Conservation (phyloP, 2,329 filamentous ascomycete species). For the Aureobasidium musti region DNA sequence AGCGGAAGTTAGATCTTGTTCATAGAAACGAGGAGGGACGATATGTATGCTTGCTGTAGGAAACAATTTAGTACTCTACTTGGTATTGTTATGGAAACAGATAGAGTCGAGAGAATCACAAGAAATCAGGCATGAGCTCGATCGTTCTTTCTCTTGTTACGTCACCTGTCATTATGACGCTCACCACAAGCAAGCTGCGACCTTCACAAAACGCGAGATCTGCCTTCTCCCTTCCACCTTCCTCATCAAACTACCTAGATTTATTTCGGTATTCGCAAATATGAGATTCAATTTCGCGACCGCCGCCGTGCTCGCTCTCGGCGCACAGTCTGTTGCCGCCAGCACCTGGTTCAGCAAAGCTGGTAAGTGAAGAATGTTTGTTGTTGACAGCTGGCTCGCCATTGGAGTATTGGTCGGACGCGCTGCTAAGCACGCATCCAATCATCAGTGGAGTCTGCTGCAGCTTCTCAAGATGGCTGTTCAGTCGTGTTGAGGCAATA, state of each 20-base stretch:
- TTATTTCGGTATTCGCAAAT: conserved; percentile 36
- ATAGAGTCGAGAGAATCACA: neutral
- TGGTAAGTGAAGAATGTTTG: conserved; percentile 58
- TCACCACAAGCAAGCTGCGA: neutral
- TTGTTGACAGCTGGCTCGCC: conserved; percentile 6
- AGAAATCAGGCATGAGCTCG: neutral
- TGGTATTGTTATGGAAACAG: neutral
- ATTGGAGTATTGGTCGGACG: neutral
- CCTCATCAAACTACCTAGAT: conserved; percentile 17
- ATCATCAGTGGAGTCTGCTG: neutral
- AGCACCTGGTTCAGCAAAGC: conserved; percentile 85
- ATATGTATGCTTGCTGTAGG: neutral
- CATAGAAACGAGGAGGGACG: neutral
- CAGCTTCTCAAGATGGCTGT: neutral
- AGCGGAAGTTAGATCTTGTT: neutral
- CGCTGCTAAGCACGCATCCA: neutral
- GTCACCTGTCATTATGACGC: neutral
- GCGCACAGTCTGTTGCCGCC: conserved; percentile 67
- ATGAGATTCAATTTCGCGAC: conserved; percentile 77
- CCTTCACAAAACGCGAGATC: conserved; percentile 7
- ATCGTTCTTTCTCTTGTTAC: neutral
- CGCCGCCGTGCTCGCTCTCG: conserved; percentile 70
- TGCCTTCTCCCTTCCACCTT: conserved; percentile 10
- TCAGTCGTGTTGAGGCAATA: neutral
- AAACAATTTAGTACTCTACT: neutral